Conservation (phyloP, 139 green algal genomes). For the Tetraselmis chui region DNA sequence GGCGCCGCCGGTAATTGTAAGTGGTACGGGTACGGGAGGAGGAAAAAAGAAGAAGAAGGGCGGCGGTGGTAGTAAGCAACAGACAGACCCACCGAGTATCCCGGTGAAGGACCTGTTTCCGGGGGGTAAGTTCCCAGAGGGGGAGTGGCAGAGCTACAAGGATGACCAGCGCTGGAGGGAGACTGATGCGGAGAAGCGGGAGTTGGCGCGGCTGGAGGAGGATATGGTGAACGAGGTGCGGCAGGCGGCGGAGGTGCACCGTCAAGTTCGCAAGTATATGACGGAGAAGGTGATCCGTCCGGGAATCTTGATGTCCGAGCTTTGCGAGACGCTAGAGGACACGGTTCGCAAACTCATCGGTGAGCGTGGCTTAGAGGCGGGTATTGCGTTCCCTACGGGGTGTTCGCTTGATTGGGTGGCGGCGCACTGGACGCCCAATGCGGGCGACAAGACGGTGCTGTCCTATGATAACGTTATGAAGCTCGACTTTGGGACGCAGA, state of each 20-base stretch:
- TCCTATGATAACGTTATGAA: conserved; percentile 99
- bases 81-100: conserved; percentile 85
- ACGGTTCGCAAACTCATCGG: conserved; percentile 81
- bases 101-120: conserved; percentile 83
- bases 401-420: conserved; percentile 95
- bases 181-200: conserved; percentile 86
- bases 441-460: conserved; percentile 95
- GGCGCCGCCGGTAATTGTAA: not conserved
- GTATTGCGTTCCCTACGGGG: conserved; percentile 86
- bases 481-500: conserved; percentile 89
- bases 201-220: conserved; percentile 63
- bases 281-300: conserved; percentile 75
- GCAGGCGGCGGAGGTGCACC: conserved; percentile 92
- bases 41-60: conserved; percentile 32
- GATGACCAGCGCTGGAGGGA: conserved; percentile 87
- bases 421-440: conserved; percentile 97
- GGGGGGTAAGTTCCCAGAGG: conserved; percentile 66
- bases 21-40: not conserved
- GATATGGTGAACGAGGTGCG: conserved; percentile 91
- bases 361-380: conserved; percentile 80
- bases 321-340: conserved; percentile 93
- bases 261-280: conserved; percentile 89
- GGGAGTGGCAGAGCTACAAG: conserved; percentile 77
- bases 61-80: too few relatives aligned
- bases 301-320: conserved; percentile 79